phyloP scores from a whole-genome alignment of 2,329 filamentous ascomycete species.

The Aspergillus neotritici region DNA sequence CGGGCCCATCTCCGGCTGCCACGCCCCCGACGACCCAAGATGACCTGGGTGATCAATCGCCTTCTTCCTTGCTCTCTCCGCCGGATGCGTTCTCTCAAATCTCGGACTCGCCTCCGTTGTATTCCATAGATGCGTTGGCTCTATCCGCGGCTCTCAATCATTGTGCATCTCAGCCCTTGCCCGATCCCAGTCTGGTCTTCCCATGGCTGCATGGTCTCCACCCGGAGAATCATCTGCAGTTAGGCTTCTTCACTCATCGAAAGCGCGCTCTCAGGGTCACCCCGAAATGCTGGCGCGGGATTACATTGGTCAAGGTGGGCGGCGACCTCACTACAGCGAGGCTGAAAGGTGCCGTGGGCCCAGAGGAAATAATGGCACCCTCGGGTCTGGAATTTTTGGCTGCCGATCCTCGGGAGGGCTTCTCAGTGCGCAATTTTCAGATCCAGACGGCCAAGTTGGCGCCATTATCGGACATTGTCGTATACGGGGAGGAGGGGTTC shows the following conservation, averaged over 20 bases:
- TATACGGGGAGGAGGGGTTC: conserved; percentile 72
- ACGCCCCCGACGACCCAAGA: conserved; percentile 59
- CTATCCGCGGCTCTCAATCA: conserved; percentile 71
- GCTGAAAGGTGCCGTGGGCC: conserved; percentile 79
- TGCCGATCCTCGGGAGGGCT: conserved; percentile 79
- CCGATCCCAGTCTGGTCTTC: conserved; percentile 80
- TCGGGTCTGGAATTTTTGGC: conserved; percentile 64
- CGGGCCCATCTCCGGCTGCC: conserved; percentile 61
- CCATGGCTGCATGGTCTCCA: conserved; percentile 95
- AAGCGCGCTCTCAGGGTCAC: conserved; percentile 64
- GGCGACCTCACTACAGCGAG: conserved; percentile 68
- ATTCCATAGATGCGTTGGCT: conserved; percentile 63
- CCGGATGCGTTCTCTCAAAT: conserved; percentile 58
- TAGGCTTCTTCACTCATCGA: conserved; percentile 79
- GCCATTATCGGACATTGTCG: conserved; percentile 80
- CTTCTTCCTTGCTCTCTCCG: conserved; percentile 68
- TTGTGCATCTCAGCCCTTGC: conserved; percentile 70
- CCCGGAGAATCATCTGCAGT: conserved; percentile 78
- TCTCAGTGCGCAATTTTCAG: conserved; percentile 94
- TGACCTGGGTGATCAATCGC: conserved; percentile 46
- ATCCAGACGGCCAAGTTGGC: conserved; percentile 89
- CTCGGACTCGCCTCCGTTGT: conserved; percentile 57
- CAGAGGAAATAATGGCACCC: conserved; percentile 68
- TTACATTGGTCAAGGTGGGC: conserved; percentile 84
- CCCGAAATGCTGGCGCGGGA: conserved; percentile 69